Conservation (phyloP, 2,329 filamentous ascomycete genomes). For the Monosporascus sp. region DNA sequence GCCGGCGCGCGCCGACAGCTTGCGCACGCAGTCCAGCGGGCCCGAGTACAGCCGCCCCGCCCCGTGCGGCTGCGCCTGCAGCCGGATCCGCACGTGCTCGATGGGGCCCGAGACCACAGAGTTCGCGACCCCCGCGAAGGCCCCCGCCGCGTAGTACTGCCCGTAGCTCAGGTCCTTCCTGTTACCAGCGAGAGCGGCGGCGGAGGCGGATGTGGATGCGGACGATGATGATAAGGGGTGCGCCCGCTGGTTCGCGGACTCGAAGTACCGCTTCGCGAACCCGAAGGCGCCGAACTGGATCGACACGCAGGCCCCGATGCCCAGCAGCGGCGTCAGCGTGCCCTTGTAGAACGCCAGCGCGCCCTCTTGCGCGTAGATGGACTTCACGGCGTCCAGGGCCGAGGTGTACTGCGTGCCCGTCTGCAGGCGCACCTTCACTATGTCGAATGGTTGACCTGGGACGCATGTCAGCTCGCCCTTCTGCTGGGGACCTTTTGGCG, state of each 20-base stretch:
- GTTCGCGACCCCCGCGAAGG: conserved; percentile 90
- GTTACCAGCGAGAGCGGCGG: no score
- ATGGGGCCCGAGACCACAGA: conserved; percentile 84
- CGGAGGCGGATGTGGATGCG: conserved; percentile 48
- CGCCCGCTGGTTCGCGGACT: conserved; percentile 61
- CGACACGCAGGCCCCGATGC: conserved; percentile 96
- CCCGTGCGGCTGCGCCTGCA: conserved; percentile 95
- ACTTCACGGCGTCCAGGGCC: conserved; percentile 73
- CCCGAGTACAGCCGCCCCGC: conserved; percentile 72
- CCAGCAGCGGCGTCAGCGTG: conserved; percentile 87
- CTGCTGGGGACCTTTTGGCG: no score
- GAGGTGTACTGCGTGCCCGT: conserved; percentile 77
- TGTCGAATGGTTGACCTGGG: conserved; percentile 72
- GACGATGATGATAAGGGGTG: conserved; percentile 49
- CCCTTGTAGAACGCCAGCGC: conserved; percentile 92
- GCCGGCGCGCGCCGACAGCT: conserved; percentile 66
- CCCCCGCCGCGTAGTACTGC: conserved; percentile 87
- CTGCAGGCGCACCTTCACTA: conserved; percentile 95
- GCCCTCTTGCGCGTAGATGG: conserved; percentile 86
- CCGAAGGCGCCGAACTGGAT: conserved; percentile 98
- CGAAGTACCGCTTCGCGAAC: conserved; percentile 80
- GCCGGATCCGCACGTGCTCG: conserved; percentile 91
- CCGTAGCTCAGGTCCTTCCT: conserved; percentile 60
- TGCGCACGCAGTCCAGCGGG: conserved; percentile 84
- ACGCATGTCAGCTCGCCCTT: background rate